Percentiles rank a stretch among this genome's conserved stretches.
These are phyloP conservation scores for Coniferiporia weirii DNA, from an alignment of 1,284 basidiomycete species.

Conservation along the genomic window DNA sequence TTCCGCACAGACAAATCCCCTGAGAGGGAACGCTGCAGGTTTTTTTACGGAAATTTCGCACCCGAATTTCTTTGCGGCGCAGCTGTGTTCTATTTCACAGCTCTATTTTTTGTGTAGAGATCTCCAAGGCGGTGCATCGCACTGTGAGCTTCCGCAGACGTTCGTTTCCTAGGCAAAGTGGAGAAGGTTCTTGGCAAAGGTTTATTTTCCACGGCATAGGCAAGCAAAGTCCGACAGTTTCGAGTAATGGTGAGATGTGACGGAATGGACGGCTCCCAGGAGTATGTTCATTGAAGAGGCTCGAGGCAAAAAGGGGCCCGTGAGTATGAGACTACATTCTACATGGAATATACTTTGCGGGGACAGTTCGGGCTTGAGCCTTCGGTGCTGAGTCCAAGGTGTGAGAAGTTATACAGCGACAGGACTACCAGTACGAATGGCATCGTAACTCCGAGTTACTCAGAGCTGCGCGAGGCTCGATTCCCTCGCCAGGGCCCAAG, in stretches of 20 bases:
- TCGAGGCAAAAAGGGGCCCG: too few relatives aligned
- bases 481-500: too few relatives aligned
- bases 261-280: too few relatives aligned
- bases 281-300: too few relatives aligned
- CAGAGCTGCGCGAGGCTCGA: too few relatives aligned
- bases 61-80: not conserved
- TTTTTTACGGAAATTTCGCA: not conserved
- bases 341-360: too few relatives aligned
- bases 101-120: not conserved
- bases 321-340: too few relatives aligned
- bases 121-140: not conserved
- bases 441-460: too few relatives aligned
- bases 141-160: too few relatives aligned
- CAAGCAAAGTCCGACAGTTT: not conserved
- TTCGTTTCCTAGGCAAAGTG: not conserved
- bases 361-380: not conserved
- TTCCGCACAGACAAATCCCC: not conserved
- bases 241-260: not conserved
- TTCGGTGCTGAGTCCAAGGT: not conserved
- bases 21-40: not conserved
- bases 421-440: not conserved
- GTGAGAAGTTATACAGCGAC: not conserved
- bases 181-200: not conserved
- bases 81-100: not conserved
- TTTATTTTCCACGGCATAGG: not conserved